Conservation (phyloP, 1,284 basidiomycete genomes). For the Neolentinus lepideus region DNA sequence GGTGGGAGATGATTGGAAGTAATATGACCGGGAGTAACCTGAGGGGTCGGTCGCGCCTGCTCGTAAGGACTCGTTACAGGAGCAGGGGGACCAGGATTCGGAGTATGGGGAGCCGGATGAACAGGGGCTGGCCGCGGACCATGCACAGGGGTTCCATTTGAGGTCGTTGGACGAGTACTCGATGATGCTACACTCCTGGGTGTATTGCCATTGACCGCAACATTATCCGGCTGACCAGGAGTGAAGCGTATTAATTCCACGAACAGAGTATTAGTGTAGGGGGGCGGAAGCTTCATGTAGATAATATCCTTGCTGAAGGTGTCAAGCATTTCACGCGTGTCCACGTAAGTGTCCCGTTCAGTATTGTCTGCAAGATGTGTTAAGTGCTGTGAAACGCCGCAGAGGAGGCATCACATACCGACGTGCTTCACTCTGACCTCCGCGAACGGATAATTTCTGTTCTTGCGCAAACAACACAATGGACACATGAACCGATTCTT, state of each 20-base stretch:
- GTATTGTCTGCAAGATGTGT: slow-evolving; percentile 29
- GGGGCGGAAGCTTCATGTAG: slow-evolving; percentile 55
- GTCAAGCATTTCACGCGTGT: slow-evolving; percentile 66
- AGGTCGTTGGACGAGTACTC: not conserved
- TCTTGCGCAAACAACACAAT: slow-evolving; percentile 67
- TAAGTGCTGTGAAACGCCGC: slow-evolving; percentile 6
- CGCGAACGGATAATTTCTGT: slow-evolving; percentile 57
- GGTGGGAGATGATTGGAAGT: slow-evolving; percentile 37
- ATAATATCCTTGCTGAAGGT: slow-evolving; percentile 65
- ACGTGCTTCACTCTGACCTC: slow-evolving; percentile 65
- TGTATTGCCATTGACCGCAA: slow-evolving; percentile 9
- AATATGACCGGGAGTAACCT: slow-evolving; percentile 11
- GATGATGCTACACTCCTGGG: not conserved
- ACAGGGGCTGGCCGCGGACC: not conserved
- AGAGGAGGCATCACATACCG: slow-evolving; percentile 34
- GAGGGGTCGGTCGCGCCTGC: slow-evolving; percentile 14
- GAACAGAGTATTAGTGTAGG: slow-evolving; percentile 61
- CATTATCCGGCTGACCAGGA: slow-evolving; percentile 37
- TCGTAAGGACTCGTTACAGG: slow-evolving; percentile 17
- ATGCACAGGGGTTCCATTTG: not conserved
- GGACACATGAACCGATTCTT: slow-evolving; percentile 54
- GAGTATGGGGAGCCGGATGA: slow-evolving; percentile 3
- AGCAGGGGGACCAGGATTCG: slow-evolving; percentile 1
- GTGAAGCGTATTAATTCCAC: slow-evolving; percentile 66
- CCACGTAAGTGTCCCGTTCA: slow-evolving; percentile 52